Percentiles rank a stretch among this genome's conserved stretches.
Evolutionary conservation across 2,329 filamentous ascomycete genomes (phyloP).

Genomic region (Fusarium annulatum): DNA sequence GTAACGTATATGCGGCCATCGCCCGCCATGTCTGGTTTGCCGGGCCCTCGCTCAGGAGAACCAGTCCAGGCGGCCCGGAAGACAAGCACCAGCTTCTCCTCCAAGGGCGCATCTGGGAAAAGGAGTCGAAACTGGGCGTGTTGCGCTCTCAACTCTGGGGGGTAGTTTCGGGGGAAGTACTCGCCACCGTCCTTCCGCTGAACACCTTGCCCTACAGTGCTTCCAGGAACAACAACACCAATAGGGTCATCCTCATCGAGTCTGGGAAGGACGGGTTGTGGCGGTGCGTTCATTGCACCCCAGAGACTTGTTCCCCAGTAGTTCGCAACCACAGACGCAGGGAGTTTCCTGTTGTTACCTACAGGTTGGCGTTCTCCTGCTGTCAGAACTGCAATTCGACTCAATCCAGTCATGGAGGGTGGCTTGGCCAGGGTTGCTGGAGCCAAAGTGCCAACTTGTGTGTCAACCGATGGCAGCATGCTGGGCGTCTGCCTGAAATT

Average conservation of each 20-base stretch:
- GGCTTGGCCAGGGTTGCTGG: conserved; percentile 85
- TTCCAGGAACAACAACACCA: conserved; percentile 53
- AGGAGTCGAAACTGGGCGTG: conserved; percentile 93
- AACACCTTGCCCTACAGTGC: conserved; percentile 45
- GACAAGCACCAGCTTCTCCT: conserved; percentile 88
- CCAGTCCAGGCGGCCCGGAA: conserved; percentile 89
- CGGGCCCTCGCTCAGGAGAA: conserved; percentile 56
- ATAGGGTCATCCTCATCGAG: conserved; percentile 55
- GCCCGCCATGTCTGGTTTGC: conserved; percentile 62
- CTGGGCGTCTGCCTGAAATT: conserved; percentile 46
- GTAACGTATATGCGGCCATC: conserved; percentile 88
- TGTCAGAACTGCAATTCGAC: conserved; percentile 84
- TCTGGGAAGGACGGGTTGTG: conserved; percentile 48
- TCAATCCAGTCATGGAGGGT: conserved; percentile 85
- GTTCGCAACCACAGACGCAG: conserved; percentile 89
- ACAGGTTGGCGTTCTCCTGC: conserved; percentile 79
- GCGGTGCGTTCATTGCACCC: conserved; percentile 53
- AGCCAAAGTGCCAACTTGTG: conserved; percentile 73
- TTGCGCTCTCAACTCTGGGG: conserved; percentile 82
- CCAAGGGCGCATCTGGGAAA: conserved; percentile 81
- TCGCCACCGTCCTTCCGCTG: conserved; percentile 55
- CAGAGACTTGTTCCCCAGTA: conserved; percentile 92
- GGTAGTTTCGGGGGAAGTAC: conserved; percentile 80
- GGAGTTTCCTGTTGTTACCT: conserved; percentile 77
- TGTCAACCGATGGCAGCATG: conserved; percentile 56